phyloP scores from a whole-genome alignment of 495 filamentous ascomycete species.

The Aspergillus indologenus region DNA sequence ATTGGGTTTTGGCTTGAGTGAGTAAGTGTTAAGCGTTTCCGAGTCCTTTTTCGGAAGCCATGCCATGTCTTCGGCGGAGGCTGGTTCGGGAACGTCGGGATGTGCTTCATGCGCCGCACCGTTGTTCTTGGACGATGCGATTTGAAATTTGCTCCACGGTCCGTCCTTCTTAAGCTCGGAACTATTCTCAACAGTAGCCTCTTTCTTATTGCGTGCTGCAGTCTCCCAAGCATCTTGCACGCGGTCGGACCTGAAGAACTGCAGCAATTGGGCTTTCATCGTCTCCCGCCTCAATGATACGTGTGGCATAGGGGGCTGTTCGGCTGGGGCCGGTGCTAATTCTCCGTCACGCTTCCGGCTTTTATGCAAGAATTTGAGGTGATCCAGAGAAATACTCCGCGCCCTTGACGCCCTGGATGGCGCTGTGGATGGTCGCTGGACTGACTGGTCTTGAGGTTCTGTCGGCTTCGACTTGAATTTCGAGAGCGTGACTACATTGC shows the following conservation, averaged over 20 bases:
- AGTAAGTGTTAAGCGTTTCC: constrained; percentile 35
- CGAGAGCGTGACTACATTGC: constrained; percentile 29
- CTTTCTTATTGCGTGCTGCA: constrained; percentile 22
- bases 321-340: constrained; percentile 8
- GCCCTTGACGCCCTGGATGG: constrained; percentile 28
- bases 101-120: constrained; percentile 11
- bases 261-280: constrained; percentile 39
- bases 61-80: constrained; percentile 29
- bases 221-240: constrained; percentile 40
- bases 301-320: constrained; percentile 14
- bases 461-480: constrained; percentile 26
- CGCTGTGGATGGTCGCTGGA: constrained; percentile 28
- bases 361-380: constrained; percentile 24
- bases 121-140: constrained; percentile 22
- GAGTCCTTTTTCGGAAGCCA: constrained; percentile 30
- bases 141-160: constrained; percentile 36
- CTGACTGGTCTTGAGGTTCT: constrained; percentile 15
- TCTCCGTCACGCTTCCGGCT: constrained; percentile 21
- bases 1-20: constrained; percentile 31
- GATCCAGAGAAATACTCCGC: constrained; percentile 30
- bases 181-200: constrained; percentile 6
- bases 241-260: constrained; percentile 40
- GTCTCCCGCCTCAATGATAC: constrained; percentile 21
- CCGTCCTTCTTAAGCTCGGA: constrained; percentile 28
- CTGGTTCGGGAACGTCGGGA: constrained; percentile 14